Evolutionary conservation across 768 basidiomycete genomes (phyloP).

Genomic region (Rhizopogon sp.): DNA sequence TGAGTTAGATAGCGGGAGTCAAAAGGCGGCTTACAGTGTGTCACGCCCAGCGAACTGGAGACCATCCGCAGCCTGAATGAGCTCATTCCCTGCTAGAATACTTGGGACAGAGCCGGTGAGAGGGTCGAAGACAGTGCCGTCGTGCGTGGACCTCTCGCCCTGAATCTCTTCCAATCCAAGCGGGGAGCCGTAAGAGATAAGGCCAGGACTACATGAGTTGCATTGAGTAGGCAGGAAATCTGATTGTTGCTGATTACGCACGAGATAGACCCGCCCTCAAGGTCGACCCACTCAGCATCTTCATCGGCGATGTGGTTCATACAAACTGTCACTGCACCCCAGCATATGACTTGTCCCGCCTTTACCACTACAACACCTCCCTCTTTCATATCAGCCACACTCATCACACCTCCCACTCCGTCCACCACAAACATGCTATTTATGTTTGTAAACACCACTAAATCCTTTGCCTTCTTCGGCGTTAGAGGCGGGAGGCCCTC

Average conservation of each 20-base stretch:
- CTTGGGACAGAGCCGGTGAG: conserved; percentile 27
- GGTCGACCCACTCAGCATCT: conserved; percentile 42
- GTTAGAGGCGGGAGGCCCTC: conserved; percentile 69
- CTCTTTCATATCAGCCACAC: conserved; percentile 13
- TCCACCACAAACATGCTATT: conserved; percentile 39
- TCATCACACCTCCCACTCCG: conserved; percentile 25
- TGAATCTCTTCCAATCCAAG: conserved; percentile 56
- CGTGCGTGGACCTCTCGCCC: conserved; percentile 48
- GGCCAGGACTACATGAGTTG: conserved; percentile 35
- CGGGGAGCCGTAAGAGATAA: conserved; percentile 36
- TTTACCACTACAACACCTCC: conserved; percentile 43
- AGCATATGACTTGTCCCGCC: conserved; percentile 52
- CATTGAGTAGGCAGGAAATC: conserved; percentile 4
- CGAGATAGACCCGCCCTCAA: conserved; percentile 62
- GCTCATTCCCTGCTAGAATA: conserved; percentile 29
- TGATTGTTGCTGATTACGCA: conserved; percentile 20
- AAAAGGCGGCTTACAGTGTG: conserved; percentile 36
- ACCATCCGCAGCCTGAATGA: conserved; percentile 68
- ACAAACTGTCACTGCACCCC: conserved; percentile 31
- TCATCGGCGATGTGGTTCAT: conserved; percentile 10
- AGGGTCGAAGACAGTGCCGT: conserved; percentile 50
- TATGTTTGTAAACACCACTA: conserved; percentile 65
- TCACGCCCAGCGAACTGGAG: conserved; percentile 61
- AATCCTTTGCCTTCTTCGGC: conserved; percentile 30
- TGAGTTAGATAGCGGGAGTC: conserved; percentile 12